Evolutionary conservation across 2,329 filamentous ascomycete species (phyloP), one percentile per base, ranked within the genome.

Genomic region (Metarhizium anisopliae): DNA sequence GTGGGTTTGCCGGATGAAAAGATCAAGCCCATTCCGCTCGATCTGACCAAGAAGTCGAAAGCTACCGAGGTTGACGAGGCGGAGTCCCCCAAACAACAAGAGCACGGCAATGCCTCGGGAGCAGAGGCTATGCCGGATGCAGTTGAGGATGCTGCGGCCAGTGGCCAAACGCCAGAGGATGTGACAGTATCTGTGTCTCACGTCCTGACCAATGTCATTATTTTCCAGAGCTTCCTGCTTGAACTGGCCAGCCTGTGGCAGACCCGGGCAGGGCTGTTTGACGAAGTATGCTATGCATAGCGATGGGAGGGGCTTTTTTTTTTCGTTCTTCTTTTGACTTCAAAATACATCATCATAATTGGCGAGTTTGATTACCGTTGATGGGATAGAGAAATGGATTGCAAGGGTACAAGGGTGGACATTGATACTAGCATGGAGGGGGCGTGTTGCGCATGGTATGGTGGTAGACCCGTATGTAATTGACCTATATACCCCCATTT

Each of bases 191-290:
- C 85, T 7, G 81, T 94, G 4, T 90, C 86, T 45, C 89, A 93
- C 67, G 75, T 93, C 11, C 73, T 94, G 59, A 93, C 89, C 6
- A 94, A 93, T 67, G 82, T 87, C 45, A 82, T 93, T 56, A 81
- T 93, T 52, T 75, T 91, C 56, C 89, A 94, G 68, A 87, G 88
- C 40, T 94, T 94, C 66, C 71, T 93, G 52, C 77, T 93, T 52
- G 89, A 94, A 69, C 70, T 93, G 55, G 84, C 87, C 2, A 86
- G 87, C 30, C 70, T 92, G 62, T 77, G 91, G 57, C 88, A 93
- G 68, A 85, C 88, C 40, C 77, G 89, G 55, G 87, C 86, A 29
- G 85, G 84, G 13, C 68, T 92, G 51, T 92, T 93, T 70, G 86
- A 86, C 54, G 89, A 93, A 68, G 84, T 90, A 30, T 81, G 80